Evolutionary conservation across 495 filamentous ascomycete genomes (phyloP), one percentile per base, ranked within the genome.

Genomic region (Neurospora pannonica): DNA sequence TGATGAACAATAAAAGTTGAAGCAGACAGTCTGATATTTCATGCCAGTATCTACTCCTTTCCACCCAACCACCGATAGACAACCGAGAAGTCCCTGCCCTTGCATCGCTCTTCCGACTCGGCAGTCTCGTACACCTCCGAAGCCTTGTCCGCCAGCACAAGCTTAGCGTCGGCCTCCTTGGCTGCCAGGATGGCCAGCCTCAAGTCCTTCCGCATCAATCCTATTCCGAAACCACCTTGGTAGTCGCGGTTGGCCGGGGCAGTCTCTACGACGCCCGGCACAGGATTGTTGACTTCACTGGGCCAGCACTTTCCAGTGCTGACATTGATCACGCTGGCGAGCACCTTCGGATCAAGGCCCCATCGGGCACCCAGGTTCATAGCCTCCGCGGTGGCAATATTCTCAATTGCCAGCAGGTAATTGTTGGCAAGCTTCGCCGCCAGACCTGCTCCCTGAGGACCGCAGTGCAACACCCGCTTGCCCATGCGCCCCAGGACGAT

Each of bases 371-470:
- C 95, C 24, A 98, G 88, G 75, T 94, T 94, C 94, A 98, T 97
- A 1, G 93, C 95, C 82, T 98, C 95, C 1, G 92, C 92, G 0
- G 93, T 94, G 3, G 93, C 95, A 76, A 98, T 95, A 78, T 97
- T 98, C 81, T 93, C 95, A 73, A 98, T 90, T 3, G 94, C 93
- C 13, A 98, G 86, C 46, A 97, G 89, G 79, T 97, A 97, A 79
- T 98, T 98, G 82, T 98, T 98, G 37, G 94, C 93, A 9, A 98
- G 86, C 81, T 98, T 98, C 13, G 90, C 94, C 3, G 92, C 90
- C 1, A 98, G 86, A 3, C 95, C 95, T 21, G 92, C 86, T 3
- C 93, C 93, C 67, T 94, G 94, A 0, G 86, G 85, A 0, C 95
- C 95, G 75, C 94, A 90, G 78, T 97, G 94, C 76, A 95, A 84